Percentiles rank a stretch among this genome's conserved stretches.
Evolutionary conservation across 2,329 filamentous ascomycete genomes (phyloP).

Genomic region (Claviceps digitariae): DNA sequence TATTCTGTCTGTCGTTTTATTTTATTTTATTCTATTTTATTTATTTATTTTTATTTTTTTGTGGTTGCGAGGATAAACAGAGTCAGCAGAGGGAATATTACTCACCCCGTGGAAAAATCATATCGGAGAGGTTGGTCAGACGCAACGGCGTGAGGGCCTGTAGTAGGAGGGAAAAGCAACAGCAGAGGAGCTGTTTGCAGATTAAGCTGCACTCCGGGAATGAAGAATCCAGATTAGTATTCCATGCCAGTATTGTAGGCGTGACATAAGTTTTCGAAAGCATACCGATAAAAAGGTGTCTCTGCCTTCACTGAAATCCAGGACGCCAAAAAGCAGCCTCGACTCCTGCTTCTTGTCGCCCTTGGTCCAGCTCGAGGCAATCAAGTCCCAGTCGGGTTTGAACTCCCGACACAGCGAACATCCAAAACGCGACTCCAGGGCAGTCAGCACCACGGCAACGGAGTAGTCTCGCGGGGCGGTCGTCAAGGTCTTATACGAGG

Average conservation of each 20-base stretch:
- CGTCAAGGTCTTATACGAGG: conserved; percentile 62
- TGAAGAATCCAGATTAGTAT: neutral
- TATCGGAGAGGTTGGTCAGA: conserved; percentile 60
- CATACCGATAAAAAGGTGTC: conserved; percentile 74
- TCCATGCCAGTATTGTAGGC: neutral
- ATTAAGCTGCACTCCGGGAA: conserved; percentile 55
- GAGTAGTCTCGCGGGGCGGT: conserved; percentile 70
- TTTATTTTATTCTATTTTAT: too few species aligned
- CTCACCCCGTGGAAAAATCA: conserved; percentile 73
- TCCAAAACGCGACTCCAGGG: conserved; percentile 67
- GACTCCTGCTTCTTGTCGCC: conserved; percentile 65
- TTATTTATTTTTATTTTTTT: neutral
- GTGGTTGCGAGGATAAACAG: neutral
- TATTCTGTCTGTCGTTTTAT: neutral
- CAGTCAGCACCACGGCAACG: conserved; percentile 72
- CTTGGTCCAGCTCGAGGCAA: conserved; percentile 76
- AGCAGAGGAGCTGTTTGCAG: conserved; percentile 91
- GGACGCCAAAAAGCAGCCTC: conserved; percentile 62
- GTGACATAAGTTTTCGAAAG: neutral
- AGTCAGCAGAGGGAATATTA: conserved; percentile 1
- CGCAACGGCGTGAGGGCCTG: conserved; percentile 62
- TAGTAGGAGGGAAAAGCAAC: conserved; percentile 73
- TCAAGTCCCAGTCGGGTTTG: conserved; percentile 83
- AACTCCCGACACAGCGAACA: conserved; percentile 83
- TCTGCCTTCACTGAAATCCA: conserved; percentile 81